These are phyloP conservation scores for Bacterosira constricta DNA, from an alignment of 108 stramenopile species.

Conservation along the genomic window DNA sequence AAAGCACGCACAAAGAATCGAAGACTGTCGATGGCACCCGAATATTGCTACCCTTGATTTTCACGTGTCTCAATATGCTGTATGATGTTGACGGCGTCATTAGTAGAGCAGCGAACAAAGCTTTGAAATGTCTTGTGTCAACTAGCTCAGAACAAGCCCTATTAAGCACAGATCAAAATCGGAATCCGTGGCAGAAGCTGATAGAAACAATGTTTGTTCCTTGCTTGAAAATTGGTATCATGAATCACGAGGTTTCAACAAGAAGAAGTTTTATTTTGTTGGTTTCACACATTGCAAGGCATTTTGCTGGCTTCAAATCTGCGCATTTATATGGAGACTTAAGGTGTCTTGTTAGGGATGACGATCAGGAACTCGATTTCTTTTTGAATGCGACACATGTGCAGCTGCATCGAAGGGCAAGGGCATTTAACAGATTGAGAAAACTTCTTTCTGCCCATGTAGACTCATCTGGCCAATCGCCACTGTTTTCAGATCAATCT, in stretches of 20 bases:
- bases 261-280: constrained; percentile 70
- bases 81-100: constrained; percentile 80
- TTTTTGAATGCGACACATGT: constrained; percentile 95
- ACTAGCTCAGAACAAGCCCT: constrained; percentile 43
- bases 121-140: constrained; percentile 64
- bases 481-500: constrained; percentile 59
- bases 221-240: constrained; percentile 61
- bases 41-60: constrained; percentile 64
- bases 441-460: constrained; percentile 50
- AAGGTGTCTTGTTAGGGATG: constrained; percentile 59
- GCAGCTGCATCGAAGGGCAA: constrained; percentile 91
- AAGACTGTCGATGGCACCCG: constrained; percentile 31
- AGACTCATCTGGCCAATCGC: background rate
- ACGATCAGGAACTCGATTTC: constrained; percentile 92
- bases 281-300: constrained; percentile 61
- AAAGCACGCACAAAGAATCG: background rate
- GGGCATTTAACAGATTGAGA: constrained; percentile 81
- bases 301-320: constrained; percentile 39
- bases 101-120: constrained; percentile 67
- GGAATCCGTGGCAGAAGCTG: constrained; percentile 58
- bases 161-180: constrained; percentile 18
- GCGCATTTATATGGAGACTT: constrained; percentile 83
- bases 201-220: constrained; percentile 74
- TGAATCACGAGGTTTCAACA: constrained; percentile 36
- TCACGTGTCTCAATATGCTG: constrained; percentile 72